These are phyloP conservation scores for Phytomonas sp. DNA, from an alignment of 208 protist species.

Conservation along the genomic window DNA sequence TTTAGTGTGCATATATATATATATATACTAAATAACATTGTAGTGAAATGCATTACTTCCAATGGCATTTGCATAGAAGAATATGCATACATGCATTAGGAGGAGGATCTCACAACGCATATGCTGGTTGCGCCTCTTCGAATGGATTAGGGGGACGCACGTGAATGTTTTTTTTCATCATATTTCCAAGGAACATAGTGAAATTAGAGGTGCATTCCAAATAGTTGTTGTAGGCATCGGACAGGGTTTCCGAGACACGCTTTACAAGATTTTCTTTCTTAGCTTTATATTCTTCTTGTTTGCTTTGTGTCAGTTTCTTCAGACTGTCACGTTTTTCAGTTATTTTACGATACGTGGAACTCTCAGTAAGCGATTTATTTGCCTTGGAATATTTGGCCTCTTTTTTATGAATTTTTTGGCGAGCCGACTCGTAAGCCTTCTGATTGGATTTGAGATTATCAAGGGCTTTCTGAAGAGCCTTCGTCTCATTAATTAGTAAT, in stretches of 20 bases:
- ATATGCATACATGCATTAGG: too few relatives aligned
- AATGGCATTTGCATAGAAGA: too few relatives aligned
- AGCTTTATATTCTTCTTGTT: too few relatives aligned
- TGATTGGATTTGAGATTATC: conserved; percentile 25
- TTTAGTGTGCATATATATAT: not conserved
- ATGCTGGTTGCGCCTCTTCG: too few relatives aligned
- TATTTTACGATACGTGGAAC: not conserved
- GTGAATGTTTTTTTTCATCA: too few relatives aligned
- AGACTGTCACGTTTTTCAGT: not conserved
- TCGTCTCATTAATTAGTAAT: conserved; percentile 23
- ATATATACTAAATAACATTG: not conserved
- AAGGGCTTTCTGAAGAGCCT: conserved; percentile 29
- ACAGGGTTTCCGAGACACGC: too few relatives aligned
- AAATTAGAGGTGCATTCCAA: too few relatives aligned
- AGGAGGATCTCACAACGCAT: too few relatives aligned
- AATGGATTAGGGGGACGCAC: too few relatives aligned
- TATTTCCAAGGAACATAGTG: too few relatives aligned
- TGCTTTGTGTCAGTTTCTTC: not conserved
- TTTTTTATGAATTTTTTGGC: conserved; percentile 33
- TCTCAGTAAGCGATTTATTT: conserved; percentile 36
- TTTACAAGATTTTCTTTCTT: too few relatives aligned
- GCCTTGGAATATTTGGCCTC: conserved; percentile 71
- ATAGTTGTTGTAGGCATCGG: too few relatives aligned
- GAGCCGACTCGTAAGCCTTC: conserved; percentile 45
- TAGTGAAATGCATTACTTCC: not conserved